phyloP scores from a whole-genome alignment of 768 basidiomycete species.

The Termitomyces heimii region DNA sequence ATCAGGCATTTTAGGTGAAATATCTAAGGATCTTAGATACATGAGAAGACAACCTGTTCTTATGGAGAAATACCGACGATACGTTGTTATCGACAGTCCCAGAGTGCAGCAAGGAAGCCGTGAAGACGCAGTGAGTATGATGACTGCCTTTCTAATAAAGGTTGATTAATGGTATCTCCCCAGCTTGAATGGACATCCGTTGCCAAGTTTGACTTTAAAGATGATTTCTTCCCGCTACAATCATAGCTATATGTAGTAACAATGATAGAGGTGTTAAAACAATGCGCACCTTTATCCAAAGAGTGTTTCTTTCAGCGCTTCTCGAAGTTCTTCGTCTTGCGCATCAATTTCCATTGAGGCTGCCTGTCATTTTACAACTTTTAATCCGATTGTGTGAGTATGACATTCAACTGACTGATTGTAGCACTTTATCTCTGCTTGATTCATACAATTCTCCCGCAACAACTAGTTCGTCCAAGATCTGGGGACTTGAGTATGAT shows the following conservation, averaged over 20 bases:
- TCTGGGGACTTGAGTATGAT: slow-evolving; percentile 30
- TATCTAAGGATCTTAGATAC: slow-evolving; percentile 39
- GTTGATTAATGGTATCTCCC: neutral
- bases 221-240: slow-evolving; percentile 40
- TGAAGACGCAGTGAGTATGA: slow-evolving; percentile 42
- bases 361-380: neutral
- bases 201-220: slow-evolving; percentile 48
- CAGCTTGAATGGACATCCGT: slow-evolving; percentile 55
- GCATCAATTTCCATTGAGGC: slow-evolving; percentile 15
- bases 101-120: slow-evolving; percentile 20
- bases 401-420: slow-evolving; percentile 15
- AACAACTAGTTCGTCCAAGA: slow-evolving; percentile 90
- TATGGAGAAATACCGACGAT: slow-evolving; percentile 59
- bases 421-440: slow-evolving; percentile 64
- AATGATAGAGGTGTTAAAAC: neutral
- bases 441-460: slow-evolving; percentile 94
- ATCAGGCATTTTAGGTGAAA: slow-evolving; percentile 34
- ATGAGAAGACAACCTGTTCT: slow-evolving; percentile 63
- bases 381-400: neutral
- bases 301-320: slow-evolving; percentile 13
- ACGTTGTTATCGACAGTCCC: slow-evolving; percentile 47
- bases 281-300: neutral
- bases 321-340: slow-evolving; percentile 14
- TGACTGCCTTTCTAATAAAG: neutral
- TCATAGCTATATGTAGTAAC: neutral